Percentiles rank a stretch among this genome's conserved stretches.
Evolutionary conservation across 108 stramenopile genomes (phyloP).

Genomic region (Stephanodiscus triporus): DNA sequence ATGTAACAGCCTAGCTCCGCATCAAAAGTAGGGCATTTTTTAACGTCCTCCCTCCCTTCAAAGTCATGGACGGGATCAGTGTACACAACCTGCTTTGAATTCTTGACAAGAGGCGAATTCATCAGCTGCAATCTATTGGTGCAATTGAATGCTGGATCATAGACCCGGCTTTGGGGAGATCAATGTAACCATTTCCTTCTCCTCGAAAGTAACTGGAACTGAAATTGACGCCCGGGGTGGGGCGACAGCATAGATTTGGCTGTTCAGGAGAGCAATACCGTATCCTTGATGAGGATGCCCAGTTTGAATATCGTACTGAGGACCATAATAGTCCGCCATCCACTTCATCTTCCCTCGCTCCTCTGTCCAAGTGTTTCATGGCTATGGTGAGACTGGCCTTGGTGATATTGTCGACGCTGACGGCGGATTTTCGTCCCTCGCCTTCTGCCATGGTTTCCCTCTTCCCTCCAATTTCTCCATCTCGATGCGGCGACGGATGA

Average conservation of each 20-base stretch:
- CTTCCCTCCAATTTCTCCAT: too few relatives aligned
- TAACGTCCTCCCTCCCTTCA: constrained; percentile 52
- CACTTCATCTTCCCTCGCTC: too few relatives aligned
- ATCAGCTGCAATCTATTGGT: constrained; percentile 73
- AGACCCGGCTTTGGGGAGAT: constrained; percentile 68
- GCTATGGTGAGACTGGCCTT: too few relatives aligned
- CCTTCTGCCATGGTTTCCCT: too few relatives aligned
- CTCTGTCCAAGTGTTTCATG: too few relatives aligned
- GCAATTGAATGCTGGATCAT: constrained; percentile 80
- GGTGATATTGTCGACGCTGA: too few relatives aligned
- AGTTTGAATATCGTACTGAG: constrained; percentile 81
- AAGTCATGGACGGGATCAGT: constrained; percentile 52
- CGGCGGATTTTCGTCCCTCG: too few relatives aligned
- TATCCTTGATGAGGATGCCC: constrained; percentile 77
- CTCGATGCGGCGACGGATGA: not conserved
- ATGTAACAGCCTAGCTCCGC: constrained; percentile 47
- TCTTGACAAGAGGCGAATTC: constrained; percentile 59
- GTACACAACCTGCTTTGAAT: constrained; percentile 48
- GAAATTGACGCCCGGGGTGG: constrained; percentile 38
- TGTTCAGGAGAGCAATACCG: constrained; percentile 41
- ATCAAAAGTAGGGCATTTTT: constrained; percentile 49
- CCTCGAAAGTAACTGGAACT: constrained; percentile 47
- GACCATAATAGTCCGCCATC: constrained; percentile 81
- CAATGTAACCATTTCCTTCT: constrained; percentile 61
- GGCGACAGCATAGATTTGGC: constrained; percentile 40